A percentile compares a stretch with the other conserved stretches of the same genome.
Evolutionary conservation across 768 basidiomycete species (phyloP).

Genomic region (Crucibulum laeve): DNA sequence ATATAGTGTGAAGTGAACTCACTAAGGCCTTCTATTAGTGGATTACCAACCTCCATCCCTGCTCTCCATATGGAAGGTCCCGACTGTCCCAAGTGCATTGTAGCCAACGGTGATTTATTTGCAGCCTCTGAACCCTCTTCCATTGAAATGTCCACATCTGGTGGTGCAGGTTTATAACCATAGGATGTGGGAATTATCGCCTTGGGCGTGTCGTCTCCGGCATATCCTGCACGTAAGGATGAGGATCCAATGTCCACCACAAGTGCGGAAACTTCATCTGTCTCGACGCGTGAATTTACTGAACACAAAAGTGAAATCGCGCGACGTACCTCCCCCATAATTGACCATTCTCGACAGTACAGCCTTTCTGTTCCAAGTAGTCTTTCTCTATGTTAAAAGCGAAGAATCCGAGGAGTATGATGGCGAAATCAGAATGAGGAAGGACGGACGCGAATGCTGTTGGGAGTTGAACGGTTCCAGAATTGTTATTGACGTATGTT

Average conservation of each 20-base stretch:
- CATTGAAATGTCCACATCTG: conserved; percentile 54
- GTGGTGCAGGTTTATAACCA: conserved; percentile 56
- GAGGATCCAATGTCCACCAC: conserved; percentile 93
- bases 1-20: conserved; percentile 20
- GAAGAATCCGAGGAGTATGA: no score
- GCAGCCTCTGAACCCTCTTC: conserved; percentile 25
- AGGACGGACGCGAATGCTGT: not conserved
- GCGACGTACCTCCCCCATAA: conserved; percentile 75
- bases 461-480: not conserved
- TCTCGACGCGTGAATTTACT: conserved; percentile 7
- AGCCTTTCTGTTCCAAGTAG: no score
- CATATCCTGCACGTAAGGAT: conserved; percentile 91
- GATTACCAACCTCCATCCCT: conserved; percentile 84
- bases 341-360: conserved; percentile 85
- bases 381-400: no score
- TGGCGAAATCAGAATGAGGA: conserved; percentile 1
- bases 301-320: conserved; percentile 1
- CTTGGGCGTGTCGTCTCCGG: conserved; percentile 94
- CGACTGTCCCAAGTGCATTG: conserved; percentile 80
- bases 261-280: conserved; percentile 96
- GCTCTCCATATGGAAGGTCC: conserved; percentile 88
- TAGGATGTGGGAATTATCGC: conserved; percentile 88
- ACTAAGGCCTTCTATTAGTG: conserved; percentile 85
- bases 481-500: conserved; percentile 23
- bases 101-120: conserved; percentile 39